A percentile compares a stretch with the other conserved stretches of the same genome.
Evolutionary conservation across 2,329 filamentous ascomycete species (phyloP).

Genomic region (Ophiobolus disseminans): DNA sequence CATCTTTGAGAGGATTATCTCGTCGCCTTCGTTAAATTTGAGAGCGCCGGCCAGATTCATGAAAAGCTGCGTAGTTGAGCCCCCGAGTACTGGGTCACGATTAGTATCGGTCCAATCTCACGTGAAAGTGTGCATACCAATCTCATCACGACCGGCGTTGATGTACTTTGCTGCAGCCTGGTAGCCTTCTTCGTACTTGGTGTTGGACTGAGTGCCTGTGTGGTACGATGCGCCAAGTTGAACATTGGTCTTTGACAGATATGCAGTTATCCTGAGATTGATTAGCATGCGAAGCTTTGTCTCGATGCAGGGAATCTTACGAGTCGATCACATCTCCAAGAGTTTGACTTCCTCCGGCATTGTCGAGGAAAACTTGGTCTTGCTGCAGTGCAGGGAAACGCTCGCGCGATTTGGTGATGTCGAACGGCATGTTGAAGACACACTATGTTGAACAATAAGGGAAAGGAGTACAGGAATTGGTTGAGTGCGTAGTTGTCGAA

Average conservation of each 20-base stretch:
- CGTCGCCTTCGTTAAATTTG: conserved; percentile 57
- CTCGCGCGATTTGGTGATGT: conserved; percentile 63
- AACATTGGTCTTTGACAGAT: conserved; percentile 73
- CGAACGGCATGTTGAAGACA: conserved; percentile 49
- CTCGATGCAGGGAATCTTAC: conserved; percentile 51
- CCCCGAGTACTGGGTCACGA: conserved; percentile 64
- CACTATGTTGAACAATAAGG: no score
- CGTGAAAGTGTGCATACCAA: conserved; percentile 54
- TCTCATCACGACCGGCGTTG: conserved; percentile 70
- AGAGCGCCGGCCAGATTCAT: conserved; percentile 65
- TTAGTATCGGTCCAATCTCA: background rate
- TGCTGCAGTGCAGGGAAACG: conserved; percentile 73
- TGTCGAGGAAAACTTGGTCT: conserved; percentile 77
- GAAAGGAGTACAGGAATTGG: no score
- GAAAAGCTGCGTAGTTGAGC: conserved; percentile 78
- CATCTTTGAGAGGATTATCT: conserved; percentile 73
- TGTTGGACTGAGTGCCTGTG: conserved; percentile 65
- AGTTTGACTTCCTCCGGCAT: conserved; percentile 77
- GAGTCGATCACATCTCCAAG: conserved; percentile 71
- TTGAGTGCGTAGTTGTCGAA: background rate
- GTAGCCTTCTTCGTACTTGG: conserved; percentile 66
- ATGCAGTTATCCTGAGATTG: conserved; percentile 62
- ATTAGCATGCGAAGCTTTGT: background rate
- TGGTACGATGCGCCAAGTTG: conserved; percentile 77
- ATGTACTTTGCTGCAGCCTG: conserved; percentile 73